phyloP scores from a whole-genome alignment of 306 rosid genomes.

The Astragalus membranaceus region DNA sequence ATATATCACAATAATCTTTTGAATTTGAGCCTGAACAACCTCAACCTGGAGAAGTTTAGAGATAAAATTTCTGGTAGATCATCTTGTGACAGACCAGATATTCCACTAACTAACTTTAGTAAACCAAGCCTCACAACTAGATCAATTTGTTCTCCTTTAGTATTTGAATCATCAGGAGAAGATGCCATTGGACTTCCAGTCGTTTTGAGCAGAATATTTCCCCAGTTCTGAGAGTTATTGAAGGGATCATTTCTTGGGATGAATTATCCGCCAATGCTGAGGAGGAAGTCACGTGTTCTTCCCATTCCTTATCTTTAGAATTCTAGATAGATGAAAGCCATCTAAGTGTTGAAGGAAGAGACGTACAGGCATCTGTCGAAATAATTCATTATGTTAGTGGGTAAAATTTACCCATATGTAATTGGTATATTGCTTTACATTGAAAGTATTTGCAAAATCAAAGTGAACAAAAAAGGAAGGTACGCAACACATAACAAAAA shows the following conservation, averaged over 20 bases:
- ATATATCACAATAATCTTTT: conserved; percentile 69
- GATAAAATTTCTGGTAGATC: conserved; percentile 69
- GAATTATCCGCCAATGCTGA: conserved; percentile 40
- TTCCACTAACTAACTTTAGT: conserved; percentile 60
- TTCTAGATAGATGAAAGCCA: conserved; percentile 68
- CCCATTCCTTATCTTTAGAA: conserved; percentile 80
- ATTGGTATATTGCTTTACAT: too few species aligned
- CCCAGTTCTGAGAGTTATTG: conserved; percentile 75
- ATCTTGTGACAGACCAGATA: conserved; percentile 60
- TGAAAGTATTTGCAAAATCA: too few species aligned
- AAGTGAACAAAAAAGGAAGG: background rate
- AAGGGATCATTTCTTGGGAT: conserved; percentile 58
- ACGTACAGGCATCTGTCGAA: conserved; percentile 45
- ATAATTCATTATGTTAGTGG: conserved; percentile 9
- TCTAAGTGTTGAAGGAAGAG: conserved; percentile 50
- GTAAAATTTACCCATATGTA: too few species aligned
- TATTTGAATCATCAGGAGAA: conserved; percentile 23
- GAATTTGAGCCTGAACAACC: conserved; percentile 82
- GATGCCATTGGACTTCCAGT: conserved; percentile 22
- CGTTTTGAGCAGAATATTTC: conserved; percentile 44
- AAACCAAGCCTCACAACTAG: conserved; percentile 71
- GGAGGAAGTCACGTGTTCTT: conserved; percentile 42
- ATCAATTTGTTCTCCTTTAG: conserved; percentile 65
- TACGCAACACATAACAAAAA: conserved; percentile 32
- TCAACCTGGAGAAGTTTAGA: conserved; percentile 68